These are phyloP conservation scores for Pseudogymnoascus sp. DNA, from an alignment of 2,329 filamentous ascomycete genomes.

Conservation along the genomic window DNA sequence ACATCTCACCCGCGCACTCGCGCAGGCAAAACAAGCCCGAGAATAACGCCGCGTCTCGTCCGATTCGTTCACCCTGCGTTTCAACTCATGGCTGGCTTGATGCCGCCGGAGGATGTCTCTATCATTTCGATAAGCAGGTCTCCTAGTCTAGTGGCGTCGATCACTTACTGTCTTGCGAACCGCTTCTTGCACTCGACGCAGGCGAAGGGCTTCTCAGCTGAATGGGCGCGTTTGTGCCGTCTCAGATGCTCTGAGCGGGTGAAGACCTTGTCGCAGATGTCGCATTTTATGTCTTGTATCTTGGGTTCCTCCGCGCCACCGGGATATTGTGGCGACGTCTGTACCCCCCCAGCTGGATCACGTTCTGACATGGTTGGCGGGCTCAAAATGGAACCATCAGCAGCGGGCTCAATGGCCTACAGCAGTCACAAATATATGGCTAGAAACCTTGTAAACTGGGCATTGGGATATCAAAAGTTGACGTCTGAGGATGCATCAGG, in stretches of 20 bases:
- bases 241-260: conserved; percentile 49
- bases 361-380: conserved; percentile 6
- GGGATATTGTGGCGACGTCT: background rate
- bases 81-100: conserved; percentile 10
- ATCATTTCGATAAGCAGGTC: background rate
- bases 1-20: conserved; percentile 5
- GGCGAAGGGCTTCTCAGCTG: conserved; percentile 38
- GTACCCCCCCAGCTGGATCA: background rate
- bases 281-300: conserved; percentile 8
- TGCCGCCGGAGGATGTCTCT: conserved; percentile 10
- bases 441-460: background rate
- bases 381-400: background rate
- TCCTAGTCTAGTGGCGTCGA: background rate
- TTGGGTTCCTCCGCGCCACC: background rate
- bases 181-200: conserved; percentile 10
- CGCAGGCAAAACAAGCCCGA: conserved; percentile 10
- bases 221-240: conserved; percentile 50
- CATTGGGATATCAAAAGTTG: background rate
- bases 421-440: background rate
- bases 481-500: background rate
- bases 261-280: conserved; percentile 27
- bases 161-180: conserved; percentile 8
- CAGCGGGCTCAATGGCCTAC: background rate
- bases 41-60: background rate
- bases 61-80: conserved; percentile 4